Evolutionary conservation across 331 rosid species (phyloP), one percentile per base, ranked within the genome.

Genomic region (Pyrus hybrid): DNA sequence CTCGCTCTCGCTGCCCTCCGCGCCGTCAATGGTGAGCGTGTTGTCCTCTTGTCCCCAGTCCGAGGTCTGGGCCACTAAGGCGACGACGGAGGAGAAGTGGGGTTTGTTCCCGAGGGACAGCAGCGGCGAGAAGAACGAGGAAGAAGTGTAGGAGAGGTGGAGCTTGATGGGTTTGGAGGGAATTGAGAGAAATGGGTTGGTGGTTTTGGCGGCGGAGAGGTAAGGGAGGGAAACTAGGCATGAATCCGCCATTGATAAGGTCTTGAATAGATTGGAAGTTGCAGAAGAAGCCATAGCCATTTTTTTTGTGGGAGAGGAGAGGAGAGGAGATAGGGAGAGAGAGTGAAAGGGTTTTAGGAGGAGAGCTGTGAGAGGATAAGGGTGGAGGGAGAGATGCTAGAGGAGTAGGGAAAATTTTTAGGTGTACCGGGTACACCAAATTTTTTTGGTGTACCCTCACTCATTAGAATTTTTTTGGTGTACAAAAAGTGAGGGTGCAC

Each of bases 61-160:
- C 0, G 97, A 88, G 23, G 94, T 86, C 85, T 85, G 97, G 49
- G 97, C 93, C 6, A 88, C 96, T 43, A 76, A 83, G 25, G 97
- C 35, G 66, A 87, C 83, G 6, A 87, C 4, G 22, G 91, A 78
- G 9, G 90, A 85, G 68, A 73, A 60, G 8, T 75, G 87, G 75
- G 86, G 35, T 33, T 43, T 87, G 71, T 47, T 90, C 30, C 3
- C 51, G 28, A 86, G 78, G 25, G 84, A 73, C 30, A 75, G 74
- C 79, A 82, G 76, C 0, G 75, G 81, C 32, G 80, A 70, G 37
- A 91, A 70, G 43, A 41, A 45, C 4, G 91, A 84, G 35, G 82
- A 80, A 21, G 79, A 66, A 21, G 83, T 45, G 70, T 65, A 77
- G 8, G 91, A 72, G 57, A 78, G 64, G 23, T 88, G 87, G 23